Evolutionary conservation across 306 rosid genomes (phyloP), one percentile per base, ranked within the genome.

Genomic region (Myrica gale): DNA sequence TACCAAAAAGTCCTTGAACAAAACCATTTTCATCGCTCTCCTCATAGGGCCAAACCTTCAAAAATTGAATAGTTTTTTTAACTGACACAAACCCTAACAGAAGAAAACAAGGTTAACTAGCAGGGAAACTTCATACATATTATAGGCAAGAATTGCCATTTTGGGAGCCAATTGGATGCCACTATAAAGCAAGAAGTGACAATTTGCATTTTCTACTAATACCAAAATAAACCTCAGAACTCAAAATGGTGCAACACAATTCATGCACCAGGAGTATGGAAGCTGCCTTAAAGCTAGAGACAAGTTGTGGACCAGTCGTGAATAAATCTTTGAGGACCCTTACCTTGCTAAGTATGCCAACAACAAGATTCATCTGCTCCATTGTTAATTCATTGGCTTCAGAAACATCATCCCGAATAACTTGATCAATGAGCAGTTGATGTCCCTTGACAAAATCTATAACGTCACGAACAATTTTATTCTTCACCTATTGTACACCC

Each of bases 291-390:
- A 62, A 71, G 57, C 58, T n/a, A 47, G 61, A 74, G 58, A 23
- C 53, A 58, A 66, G 65, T 47, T 58, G 65, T 58, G 71, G 66
- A 66, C 60, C 23, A 71, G 72, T 52, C 65, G 19, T 46, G 26
- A 70, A 74, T 12, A 42, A 17, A 76, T 57, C 52, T 23, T 54
- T 39, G 44, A 46, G 19, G 76, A 81, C 48, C 45, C 73, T 51
- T 87, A 95, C 98, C 96, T 95, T 95, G 91, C 97, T 88, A 72
- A 95, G 96, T 61, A 92, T 89, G 74, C 96, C 97, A 69, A 92
- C 98, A 76, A 87, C 90, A 72, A 95, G 89, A 87, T 89, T 92
- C 72, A 89, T 87, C 89, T 92, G 98, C 90, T 95, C 98, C 89
- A 90, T 78, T 71, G 80, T 82, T 73, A 89, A 73, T 52, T 85